Evolutionary conservation across 306 rosid genomes (phyloP).

Genomic region (Oemleria cerasiformis): DNA sequence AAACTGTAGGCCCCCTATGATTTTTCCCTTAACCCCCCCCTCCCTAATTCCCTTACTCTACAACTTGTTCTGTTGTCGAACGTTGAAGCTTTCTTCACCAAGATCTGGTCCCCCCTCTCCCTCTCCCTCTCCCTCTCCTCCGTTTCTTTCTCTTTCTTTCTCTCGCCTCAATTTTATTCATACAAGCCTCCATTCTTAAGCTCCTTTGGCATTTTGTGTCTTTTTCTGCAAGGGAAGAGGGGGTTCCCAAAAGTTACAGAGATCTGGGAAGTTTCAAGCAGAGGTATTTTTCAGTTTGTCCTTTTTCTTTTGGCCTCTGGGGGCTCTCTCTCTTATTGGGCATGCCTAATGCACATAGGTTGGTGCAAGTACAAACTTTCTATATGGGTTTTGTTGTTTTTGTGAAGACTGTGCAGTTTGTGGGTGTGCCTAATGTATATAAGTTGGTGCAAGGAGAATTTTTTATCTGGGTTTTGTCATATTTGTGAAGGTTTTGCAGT

Average conservation of each 20-base stretch:
- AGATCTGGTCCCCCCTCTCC: constrained; percentile 30
- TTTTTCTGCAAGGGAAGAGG: neutral
- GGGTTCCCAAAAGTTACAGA: constrained; percentile 28
- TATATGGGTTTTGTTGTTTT: too few relatives aligned
- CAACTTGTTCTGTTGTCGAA: constrained; percentile 9
- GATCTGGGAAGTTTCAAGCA: constrained; percentile 32
- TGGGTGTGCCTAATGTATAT: too few relatives aligned
- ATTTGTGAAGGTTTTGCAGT: too few relatives aligned
- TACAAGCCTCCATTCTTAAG: constrained; percentile 25
- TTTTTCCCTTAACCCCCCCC: constrained; percentile 3
- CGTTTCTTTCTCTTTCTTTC: constrained; percentile 21
- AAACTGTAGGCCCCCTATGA: constrained; percentile 7
- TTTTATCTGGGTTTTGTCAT: too few relatives aligned
- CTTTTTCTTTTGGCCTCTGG: constrained; percentile 3
- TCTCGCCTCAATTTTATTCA: constrained; percentile 25
- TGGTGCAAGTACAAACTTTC: too few relatives aligned
- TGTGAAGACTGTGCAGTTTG: too few relatives aligned
- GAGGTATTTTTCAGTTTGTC: constrained; percentile 31
- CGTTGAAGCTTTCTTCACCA: constrained; percentile 25
- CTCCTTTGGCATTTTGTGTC: neutral
- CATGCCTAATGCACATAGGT: too few relatives aligned
- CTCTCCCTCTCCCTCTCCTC: constrained; percentile 30
- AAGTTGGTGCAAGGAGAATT: too few relatives aligned
- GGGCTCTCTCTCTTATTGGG: neutral
- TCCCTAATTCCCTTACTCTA: neutral